Evolutionary conservation across 179 eudicot genomes (phyloP), one percentile per base, ranked within the genome.

Genomic region (Nepenthes alata): DNA sequence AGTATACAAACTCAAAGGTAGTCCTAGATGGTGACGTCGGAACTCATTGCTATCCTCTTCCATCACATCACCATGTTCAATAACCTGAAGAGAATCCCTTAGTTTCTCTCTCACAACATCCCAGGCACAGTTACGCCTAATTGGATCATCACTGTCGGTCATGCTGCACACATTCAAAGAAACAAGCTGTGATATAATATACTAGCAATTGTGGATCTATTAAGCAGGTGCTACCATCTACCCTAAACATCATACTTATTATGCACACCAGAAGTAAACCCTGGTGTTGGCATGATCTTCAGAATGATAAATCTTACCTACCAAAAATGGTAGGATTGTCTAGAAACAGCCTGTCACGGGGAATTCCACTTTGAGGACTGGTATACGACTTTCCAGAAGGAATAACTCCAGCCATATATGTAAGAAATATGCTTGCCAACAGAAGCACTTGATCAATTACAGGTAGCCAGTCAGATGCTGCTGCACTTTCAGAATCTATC

Each of bases 401-500:
- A 67, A 86, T 59, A 58, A 82, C 88, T 68, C 96, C 95, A 74
- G 96, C 98, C 83, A 85, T 78, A 72, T 85, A 83, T 11, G 98
- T 80, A 62, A 93, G 91, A 55, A 78, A 72, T 50, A 89, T 68
- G 69, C 93, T 93, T 64, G 83, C 79, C 76, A 87, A 73, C 44
- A 89, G 79, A 55, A 93, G 85, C 64, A 74, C 79, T 78, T 89
- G 98, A 71, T 93, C 88, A 51, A 80, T 75, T 48, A 81, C 57
- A 67, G 90, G 80, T 59, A 89, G 71, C 98, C 95, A 93, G 16
- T 72, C 85, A 70, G 79, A 60, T 66, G 82, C 62, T 52, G 75
- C 59, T 44, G 74, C 79, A 74, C 60, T 74, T 71, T 83, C 87
- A 56, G 77, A 56, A 73, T 74, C 74, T 55, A 75, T 59, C 56